Evolutionary conservation across 352 stramenopile genomes (phyloP), one percentile per base, ranked within the genome.

Genomic region (Globisporangium emineosum): DNA sequence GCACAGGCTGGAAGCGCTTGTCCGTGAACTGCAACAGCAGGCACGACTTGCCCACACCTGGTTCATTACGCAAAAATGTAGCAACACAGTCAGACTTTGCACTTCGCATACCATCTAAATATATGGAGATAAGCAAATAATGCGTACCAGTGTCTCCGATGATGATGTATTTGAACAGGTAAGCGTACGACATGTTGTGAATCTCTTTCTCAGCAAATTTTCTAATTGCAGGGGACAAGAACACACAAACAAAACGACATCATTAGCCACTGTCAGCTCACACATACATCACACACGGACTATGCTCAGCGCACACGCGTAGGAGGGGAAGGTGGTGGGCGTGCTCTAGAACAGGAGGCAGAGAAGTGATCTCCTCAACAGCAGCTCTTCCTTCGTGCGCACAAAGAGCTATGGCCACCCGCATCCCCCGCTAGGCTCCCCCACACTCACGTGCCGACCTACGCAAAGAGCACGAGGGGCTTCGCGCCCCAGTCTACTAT

Each of bases 11-110:
- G 81, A 99, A 99, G 57, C 97, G 89, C 82, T 99, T 99, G 86
- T 99, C 98, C 54, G 98, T 99, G 85, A 99, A 99, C 81, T 99
- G 98, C 65, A 99, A 84, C 49, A 99, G 81, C 70, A 99, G 88
- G 79, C 98, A 99, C 53, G 96, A 99, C 86, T 99, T 99, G 35
- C 98, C 98, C 19, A 99, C 98, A 57, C 98, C 98, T 99, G 64
- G 7, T 10, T 29, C 13, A 53, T 27, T n/a, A 54, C 25, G 6
- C 27, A 1, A 3, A 30, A 35, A 30, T 3, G 21, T 25, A 62
- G 25, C n/a, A n/a, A n/a, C 25, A 62, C 13, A 56, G 10, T 56
- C 13, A 32, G 32, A 13, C 25, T 13, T 40, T 19, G 13, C 29
- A 21, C 10, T 9, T 15, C 19, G 25, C 49, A 57, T 8, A n/a